These are phyloP conservation scores for Solanum arcanum DNA, from an alignment of 257 asterid species.

Conservation along the genomic window DNA sequence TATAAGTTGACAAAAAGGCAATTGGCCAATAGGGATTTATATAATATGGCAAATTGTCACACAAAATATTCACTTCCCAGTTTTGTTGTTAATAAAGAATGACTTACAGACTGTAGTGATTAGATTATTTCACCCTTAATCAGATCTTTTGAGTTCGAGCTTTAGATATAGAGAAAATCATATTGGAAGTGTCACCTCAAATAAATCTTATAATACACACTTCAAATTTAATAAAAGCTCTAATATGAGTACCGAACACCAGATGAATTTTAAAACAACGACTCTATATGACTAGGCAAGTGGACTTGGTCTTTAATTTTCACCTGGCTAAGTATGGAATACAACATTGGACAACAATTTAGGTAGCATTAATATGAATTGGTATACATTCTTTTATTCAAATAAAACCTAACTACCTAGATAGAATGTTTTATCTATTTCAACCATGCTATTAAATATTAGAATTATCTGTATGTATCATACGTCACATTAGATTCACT, in stretches of 20 bases:
- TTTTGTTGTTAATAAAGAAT: not conserved
- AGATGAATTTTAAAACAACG: not conserved
- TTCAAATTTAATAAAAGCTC: no score
- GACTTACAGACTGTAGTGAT: not conserved
- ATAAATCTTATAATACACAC: fast-evolving
- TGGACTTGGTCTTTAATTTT: not conserved
- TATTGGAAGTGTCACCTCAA: fast-evolving
- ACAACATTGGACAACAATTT: not conserved
- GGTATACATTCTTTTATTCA: not conserved
- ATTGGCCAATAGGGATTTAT: not conserved
- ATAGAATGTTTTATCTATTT: not conserved
- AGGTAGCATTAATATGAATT: not conserved
- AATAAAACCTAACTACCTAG: not conserved
- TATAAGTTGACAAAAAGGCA: not conserved
- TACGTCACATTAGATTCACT: not conserved
- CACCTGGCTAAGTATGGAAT: not conserved
- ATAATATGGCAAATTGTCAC: not conserved
- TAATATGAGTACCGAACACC: fast-evolving
- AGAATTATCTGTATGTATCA: not conserved
- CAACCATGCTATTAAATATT: not conserved
- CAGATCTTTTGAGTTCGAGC: fast-evolving
- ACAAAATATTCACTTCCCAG: not conserved
- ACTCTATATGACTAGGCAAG: not conserved
- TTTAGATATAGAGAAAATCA: no score
- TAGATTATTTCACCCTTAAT: no score